Evolutionary conservation across 2,329 filamentous ascomycete species (phyloP), one percentile per base, ranked within the genome.

Genomic region (Trichoderma oligosporum): DNA sequence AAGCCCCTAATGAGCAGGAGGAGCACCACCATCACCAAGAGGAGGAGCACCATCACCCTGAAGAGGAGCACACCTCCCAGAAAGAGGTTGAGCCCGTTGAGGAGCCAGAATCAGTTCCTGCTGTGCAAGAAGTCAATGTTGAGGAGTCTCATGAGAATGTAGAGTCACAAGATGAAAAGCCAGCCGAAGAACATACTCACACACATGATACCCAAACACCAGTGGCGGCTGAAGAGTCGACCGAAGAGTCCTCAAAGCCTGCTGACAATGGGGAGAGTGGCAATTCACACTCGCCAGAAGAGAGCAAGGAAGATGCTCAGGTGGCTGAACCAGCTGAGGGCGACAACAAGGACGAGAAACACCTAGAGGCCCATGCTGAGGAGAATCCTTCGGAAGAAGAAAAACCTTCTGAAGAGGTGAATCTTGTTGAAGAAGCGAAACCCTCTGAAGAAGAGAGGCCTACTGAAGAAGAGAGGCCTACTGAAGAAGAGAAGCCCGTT

Each of bases 81-180:
- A 27, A 46, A 11, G 52, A 55, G 12, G 12, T 12, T 22, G 53
- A 47, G 18, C n/a, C 42, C 27, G 53, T 11, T 2, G 27, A 56
- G 35, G 42, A 47, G 42, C 24, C 53, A 35, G 54, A 57, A 59
- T 44, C 31, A 6, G 41, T 16, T 11, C 24, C 41, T 18, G 41
- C 41, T 38, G 52, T 11, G 14, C 52, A 55, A 18, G 39, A 53
- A 12, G n/a, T 65, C 62, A 20, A 61, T 61, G 25, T 46, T 24
- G 56, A 48, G 24, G 42, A 54, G 14, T 25, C 42, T 46, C 24
- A 46, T 58, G 20, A 59, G 27, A 8, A 59, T 4, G 42, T 46
- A n/a, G 48, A 46, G 44, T 52, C 62, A 45, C 48, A 60, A 4
- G 35, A 29, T 45, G 60, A 44, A 31, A 53, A 58, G 42, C 31